Evolutionary conservation across 129 eudicot genomes (phyloP).

Genomic region (Chrysanthemum seticuspe): DNA sequence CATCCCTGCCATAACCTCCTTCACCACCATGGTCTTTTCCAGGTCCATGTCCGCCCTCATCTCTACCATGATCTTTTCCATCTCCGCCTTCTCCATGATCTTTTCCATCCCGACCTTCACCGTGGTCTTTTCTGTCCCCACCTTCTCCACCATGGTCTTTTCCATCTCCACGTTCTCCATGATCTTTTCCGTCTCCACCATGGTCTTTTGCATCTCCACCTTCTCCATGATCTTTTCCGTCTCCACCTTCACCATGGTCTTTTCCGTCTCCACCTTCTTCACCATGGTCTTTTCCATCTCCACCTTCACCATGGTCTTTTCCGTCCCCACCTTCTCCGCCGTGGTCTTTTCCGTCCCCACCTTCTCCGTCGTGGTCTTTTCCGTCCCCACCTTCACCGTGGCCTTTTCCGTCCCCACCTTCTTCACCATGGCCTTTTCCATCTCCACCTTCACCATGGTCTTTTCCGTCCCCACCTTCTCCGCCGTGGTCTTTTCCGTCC

Average conservation of each 20-base stretch:
- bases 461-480: neutral
- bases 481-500: neutral
- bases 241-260: no score
- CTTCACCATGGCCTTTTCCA: neutral
- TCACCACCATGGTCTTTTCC: neutral
- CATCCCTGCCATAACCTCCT: neutral
- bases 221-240: conserved; percentile 12
- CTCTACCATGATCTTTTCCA: neutral
- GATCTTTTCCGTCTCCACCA: neutral
- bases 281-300: neutral
- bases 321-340: neutral
- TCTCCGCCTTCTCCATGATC: conserved; percentile 1
- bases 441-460: neutral
- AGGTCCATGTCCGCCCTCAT: neutral
- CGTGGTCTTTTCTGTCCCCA: neutral
- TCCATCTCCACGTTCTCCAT: neutral
- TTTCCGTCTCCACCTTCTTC: neutral
- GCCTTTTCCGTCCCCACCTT: no score
- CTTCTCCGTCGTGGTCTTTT: neutral
- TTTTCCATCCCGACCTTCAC: neutral
- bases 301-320: neutral
- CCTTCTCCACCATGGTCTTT: no score
- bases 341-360: conserved; percentile 4
- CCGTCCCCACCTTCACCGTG: neutral
- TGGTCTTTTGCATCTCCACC: neutral